Conservation (phyloP, 805 yeast species). For the Yarrowia sp. region DNA sequence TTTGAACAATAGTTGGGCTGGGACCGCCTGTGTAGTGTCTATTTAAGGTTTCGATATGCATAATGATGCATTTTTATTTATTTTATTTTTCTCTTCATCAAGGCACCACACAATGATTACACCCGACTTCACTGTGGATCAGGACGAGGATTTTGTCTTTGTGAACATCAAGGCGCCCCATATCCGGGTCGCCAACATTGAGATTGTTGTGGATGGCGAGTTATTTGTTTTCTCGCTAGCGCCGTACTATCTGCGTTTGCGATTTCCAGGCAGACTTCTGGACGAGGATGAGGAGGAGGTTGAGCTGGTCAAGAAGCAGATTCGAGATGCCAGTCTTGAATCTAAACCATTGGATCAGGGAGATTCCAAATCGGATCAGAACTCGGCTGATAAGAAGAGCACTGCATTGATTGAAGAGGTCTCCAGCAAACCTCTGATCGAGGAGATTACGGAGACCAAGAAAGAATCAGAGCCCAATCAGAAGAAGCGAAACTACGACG, state of each 20-base stretch:
- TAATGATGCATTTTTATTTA: background rate
- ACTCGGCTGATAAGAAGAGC: background rate
- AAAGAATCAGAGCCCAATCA: background rate
- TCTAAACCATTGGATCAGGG: background rate
- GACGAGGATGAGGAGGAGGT: conserved; percentile 39
- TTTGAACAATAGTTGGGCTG: background rate
- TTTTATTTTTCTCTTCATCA: background rate
- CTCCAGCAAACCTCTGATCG: conserved; percentile 35
- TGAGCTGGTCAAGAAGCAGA: background rate
- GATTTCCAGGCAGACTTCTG: conserved; percentile 62
- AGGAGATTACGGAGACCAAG: conserved; percentile 34
- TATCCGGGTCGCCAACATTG: conserved; percentile 69
- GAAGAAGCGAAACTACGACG: conserved; percentile 1
- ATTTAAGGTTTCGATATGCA: background rate
- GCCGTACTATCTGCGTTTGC: conserved; percentile 82
- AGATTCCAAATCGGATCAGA: background rate
- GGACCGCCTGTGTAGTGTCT: background rate
- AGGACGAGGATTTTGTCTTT: conserved; percentile 68
- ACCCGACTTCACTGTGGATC: conserved; percentile 73
- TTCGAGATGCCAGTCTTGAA: background rate
- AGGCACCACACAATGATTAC: conserved; percentile 61
- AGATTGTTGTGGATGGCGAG: conserved; percentile 71
- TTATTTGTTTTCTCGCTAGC: conserved; percentile 78
- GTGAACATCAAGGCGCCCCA: conserved; percentile 68
- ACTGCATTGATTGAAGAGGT: background rate